Evolutionary conservation across 1,284 basidiomycete species (phyloP).

Genomic region (Erythrobasidium hasegawianum): DNA sequence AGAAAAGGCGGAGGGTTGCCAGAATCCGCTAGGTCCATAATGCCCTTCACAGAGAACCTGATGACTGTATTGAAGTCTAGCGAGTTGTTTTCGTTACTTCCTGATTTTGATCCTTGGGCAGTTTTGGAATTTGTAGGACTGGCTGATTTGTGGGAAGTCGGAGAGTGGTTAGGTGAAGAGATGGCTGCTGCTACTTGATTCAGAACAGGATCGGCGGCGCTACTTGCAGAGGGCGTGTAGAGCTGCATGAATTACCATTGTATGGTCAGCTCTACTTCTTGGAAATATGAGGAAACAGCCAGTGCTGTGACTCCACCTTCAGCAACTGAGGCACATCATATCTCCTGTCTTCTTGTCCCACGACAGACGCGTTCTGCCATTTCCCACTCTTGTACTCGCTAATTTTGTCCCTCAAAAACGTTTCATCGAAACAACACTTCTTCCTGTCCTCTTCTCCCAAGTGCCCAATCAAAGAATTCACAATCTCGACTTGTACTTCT

Average conservation of each 20-base stretch:
- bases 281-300: no score
- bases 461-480: not conserved
- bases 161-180: no score
- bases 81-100: not conserved
- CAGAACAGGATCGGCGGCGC: no score
- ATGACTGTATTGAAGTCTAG: constrained; percentile 11
- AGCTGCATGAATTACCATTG: no score
- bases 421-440: constrained; percentile 23
- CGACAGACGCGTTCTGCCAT: not conserved
- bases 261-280: no score
- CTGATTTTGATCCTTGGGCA: not conserved
- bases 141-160: no score
- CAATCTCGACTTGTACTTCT: not conserved
- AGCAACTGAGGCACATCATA: not conserved
- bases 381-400: not conserved
- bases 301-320: not conserved
- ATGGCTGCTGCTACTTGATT: no score
- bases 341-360: not conserved
- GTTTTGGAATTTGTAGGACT: no score
- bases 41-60: constrained; percentile 15
- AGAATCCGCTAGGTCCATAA: constrained; percentile 14
- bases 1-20: constrained; percentile 6
- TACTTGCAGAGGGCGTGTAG: no score
- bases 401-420: not conserved
- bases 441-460: constrained; percentile 14